These are phyloP conservation scores for Crithidia acanthocephali DNA, from an alignment of 208 protist species.

Conservation along the genomic window DNA sequence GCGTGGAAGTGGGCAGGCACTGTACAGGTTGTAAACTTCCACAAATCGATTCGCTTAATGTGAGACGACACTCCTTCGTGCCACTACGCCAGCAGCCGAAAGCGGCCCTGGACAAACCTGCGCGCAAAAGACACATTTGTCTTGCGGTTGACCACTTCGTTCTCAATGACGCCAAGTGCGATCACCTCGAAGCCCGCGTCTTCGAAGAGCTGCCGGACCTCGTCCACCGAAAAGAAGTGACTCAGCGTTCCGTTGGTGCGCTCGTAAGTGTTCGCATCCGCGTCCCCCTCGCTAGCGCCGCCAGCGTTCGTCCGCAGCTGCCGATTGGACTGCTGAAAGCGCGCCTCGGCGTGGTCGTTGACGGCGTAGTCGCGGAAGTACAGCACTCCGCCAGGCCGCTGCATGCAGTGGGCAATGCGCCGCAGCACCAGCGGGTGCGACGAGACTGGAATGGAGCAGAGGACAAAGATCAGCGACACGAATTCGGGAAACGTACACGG, in stretches of 20 bases:
- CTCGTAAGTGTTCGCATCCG: slow-evolving; percentile 55
- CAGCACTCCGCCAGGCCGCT: slow-evolving; percentile 62
- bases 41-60: too few species aligned
- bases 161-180: slow-evolving; percentile 62
- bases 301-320: not conserved
- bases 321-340: slow-evolving; percentile 50
- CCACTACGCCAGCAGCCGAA: slow-evolving; percentile 32
- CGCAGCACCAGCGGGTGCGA: slow-evolving; percentile 50
- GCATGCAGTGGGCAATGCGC: slow-evolving; percentile 71
- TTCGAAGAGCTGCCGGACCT: slow-evolving; percentile 65
- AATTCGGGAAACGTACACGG: slow-evolving; percentile 50
- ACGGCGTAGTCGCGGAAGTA: slow-evolving; percentile 92
- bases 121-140: slow-evolving; percentile 51
- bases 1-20: too few species aligned
- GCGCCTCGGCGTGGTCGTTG: slow-evolving; percentile 74
- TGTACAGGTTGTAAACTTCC: too few species aligned
- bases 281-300: not conserved
- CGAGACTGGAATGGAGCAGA: slow-evolving; percentile 90
- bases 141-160: slow-evolving; percentile 83
- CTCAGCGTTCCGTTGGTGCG: slow-evolving; percentile 88
- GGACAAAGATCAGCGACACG: slow-evolving; percentile 95
- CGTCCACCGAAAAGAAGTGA: slow-evolving; percentile 86
- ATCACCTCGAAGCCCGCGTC: slow-evolving; percentile 56
- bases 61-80: too few species aligned
- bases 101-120: slow-evolving; percentile 83